Conservation (phyloP, 2,329 filamentous ascomycete species). For the Botrytis galanthina region DNA sequence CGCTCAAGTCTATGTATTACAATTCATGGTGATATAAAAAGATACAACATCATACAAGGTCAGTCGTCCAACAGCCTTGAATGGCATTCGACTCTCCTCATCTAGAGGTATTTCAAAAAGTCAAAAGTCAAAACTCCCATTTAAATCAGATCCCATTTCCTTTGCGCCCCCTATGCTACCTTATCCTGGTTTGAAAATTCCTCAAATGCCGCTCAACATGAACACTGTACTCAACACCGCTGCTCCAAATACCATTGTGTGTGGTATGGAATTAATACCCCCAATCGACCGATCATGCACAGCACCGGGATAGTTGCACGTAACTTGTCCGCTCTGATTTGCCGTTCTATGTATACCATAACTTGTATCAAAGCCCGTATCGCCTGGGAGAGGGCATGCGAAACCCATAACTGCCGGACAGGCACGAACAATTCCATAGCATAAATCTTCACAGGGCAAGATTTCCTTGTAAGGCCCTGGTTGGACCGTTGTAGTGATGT, state of each 20-base stretch:
- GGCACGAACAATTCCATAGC: slow-evolving; percentile 78
- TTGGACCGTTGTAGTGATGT: slow-evolving; percentile 68
- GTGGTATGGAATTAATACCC: slow-evolving; percentile 53
- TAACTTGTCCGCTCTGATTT: slow-evolving; percentile 36
- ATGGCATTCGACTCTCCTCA: slow-evolving; percentile 15
- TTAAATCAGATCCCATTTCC: slow-evolving; percentile 18
- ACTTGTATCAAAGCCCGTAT: slow-evolving; percentile 46
- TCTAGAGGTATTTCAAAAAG: slow-evolving; percentile 9
- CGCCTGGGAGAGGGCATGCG: slow-evolving; percentile 59
- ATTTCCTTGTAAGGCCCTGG: slow-evolving; percentile 95
- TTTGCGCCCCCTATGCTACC: slow-evolving; percentile 32
- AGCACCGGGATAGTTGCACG: slow-evolving; percentile 62
- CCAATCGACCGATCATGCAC: slow-evolving; percentile 50
- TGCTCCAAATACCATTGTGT: slow-evolving; percentile 21
- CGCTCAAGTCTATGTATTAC: slow-evolving; percentile 19
- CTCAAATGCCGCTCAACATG: slow-evolving; percentile 26
- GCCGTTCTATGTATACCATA: slow-evolving; percentile 42
- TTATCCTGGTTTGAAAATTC: slow-evolving; percentile 19
- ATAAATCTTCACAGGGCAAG: slow-evolving; percentile 82
- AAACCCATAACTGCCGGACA: slow-evolving; percentile 80
- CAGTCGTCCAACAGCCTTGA: slow-evolving; percentile 3
- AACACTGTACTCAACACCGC: slow-evolving; percentile 26
- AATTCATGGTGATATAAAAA: slow-evolving; percentile 20
- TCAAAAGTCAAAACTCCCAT: slow-evolving; percentile 14
- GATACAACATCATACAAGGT: slow-evolving; percentile 14